Evolutionary conservation across 345 rosid genomes (phyloP), one percentile per base, ranked within the genome.

Genomic region (Hypericum perforatum): DNA sequence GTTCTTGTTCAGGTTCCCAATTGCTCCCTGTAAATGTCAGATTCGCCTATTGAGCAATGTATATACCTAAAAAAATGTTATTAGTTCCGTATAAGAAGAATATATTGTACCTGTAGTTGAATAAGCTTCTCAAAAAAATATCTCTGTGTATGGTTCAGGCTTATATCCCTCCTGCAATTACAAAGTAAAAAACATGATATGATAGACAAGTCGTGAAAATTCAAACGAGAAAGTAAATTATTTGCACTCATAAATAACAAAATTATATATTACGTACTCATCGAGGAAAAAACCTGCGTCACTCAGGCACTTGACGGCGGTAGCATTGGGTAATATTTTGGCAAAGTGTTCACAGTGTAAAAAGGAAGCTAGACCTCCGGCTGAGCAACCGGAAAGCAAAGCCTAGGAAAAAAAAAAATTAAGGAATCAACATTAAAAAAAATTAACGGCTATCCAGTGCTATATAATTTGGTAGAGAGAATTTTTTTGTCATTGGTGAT

Each of bases 371-470:
- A 92, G 74, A 56, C 96, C 98, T 43, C 98, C 98, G 45, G 98
- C 98, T 52, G 98, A 92, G 78, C 98, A 92, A 60, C 98, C 98
- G 48, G 96, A 85, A 44, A 92, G 84, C 82, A 92, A 74, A 61
- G 95, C 98, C 98, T 92, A 47, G 5, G 12, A 57, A 53, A 51
- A 45, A 46, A 8, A 53, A 36, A 7, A 38, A 41, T 10, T 54
- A 22, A 44, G 0, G 7, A n/a, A 12, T 12, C n/a, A 37, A 22
- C 4, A 22, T 22, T 22, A 22, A 22, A 22, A 22, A 45, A 38
- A 22, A 37, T 13, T 60, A n/a, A n/a, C n/a, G n/a, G n/a, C n/a
- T 22, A 22, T 22, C 32, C 32, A 22, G 4, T 22, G n/a, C n/a
- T n/a, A n/a, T 22, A 22, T 22, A 22, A 22, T 22, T 22, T 22